Base-by-base conservation (phyloP, 192 early-diverging fungal genomes). In the Kickxella alabastrina region DNA sequence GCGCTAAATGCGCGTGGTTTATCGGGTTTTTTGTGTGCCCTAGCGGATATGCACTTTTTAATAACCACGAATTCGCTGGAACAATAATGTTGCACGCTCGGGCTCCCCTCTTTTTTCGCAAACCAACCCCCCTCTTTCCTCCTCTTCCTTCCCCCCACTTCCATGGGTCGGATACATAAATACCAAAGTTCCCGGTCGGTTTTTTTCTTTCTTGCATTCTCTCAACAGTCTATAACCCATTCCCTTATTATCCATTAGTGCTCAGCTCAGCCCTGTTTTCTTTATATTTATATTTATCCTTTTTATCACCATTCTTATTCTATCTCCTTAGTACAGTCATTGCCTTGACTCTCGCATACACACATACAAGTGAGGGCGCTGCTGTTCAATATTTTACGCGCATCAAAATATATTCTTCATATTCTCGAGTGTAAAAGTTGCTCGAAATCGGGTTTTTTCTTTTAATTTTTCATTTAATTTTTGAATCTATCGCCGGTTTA, bases 81-180 rank as follows among this genome's bases (percentile, higher is more conserved):
- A 17, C 65, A 58, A 68, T 68, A 68, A 68, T 68, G 58, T 68
- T 60, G 65, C 65, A 68, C 65, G 65, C 65, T 68, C 65, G 58
- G 65, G 65, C 65, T 60, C 53, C 59, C 44, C 46, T 54, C n/a
- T n/a, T n/a, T n/a, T n/a, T n/a, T n/a, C n/a, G n/a, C n/a, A n/a
- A n/a, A n/a, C n/a, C n/a, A n/a, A n/a, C n/a, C n/a, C n/a, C n/a
- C n/a, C n/a, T n/a, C n/a, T n/a, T n/a, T n/a, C n/a, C n/a, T n/a
- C n/a, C n/a, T 37, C 47, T 49, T 53, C 47, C 57, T 47, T 41
- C 48, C 52, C 52, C 65, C 62, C 43, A 49, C 54, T 61, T 29
- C 47, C 52, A n/a, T n/a, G 34, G 41, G 65, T 32, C 34, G 51
- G 25, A 42, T 43, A 49, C 53, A 68, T 68, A 68, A 68, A 68